These are phyloP conservation scores for Arthroderma sp. DNA, from an alignment of 2,329 filamentous ascomycete genomes.

Conservation along the genomic window DNA sequence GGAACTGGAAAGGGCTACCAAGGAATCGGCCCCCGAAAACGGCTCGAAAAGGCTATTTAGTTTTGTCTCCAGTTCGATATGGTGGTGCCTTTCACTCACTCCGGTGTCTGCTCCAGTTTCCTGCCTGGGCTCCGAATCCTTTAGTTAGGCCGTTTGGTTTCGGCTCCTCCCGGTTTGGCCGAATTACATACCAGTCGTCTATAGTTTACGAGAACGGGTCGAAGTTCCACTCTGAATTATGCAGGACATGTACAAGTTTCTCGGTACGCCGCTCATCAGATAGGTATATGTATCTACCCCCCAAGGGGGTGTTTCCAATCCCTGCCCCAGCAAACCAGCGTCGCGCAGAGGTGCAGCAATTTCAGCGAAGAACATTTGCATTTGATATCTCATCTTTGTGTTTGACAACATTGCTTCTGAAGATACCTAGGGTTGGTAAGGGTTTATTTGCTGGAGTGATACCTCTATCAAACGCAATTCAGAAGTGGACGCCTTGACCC, in stretches of 20 bases:
- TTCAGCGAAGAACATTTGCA: not conserved
- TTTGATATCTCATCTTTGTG: not conserved
- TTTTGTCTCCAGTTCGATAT: not conserved
- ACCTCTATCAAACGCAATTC: slow-evolving; percentile 35
- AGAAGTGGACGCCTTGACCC: slow-evolving; percentile 26
- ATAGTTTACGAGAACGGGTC: slow-evolving; percentile 34
- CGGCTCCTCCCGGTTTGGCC: slow-evolving; percentile 1
- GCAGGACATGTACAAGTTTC: slow-evolving; percentile 33
- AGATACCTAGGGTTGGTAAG: slow-evolving; percentile 36
- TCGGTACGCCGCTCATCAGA: slow-evolving; percentile 34
- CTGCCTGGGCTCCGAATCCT: slow-evolving; percentile 2
- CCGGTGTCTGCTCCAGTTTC: slow-evolving; percentile 33
- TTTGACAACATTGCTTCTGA: slow-evolving; percentile 20
- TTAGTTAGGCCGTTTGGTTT: slow-evolving; percentile 1
- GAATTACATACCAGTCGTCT: slow-evolving; percentile 14
- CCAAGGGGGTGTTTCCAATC: slow-evolving; percentile 4
- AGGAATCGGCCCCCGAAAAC: not conserved
- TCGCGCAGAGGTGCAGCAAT: not conserved
- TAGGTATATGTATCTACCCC: slow-evolving; percentile 35
- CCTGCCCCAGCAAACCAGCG: not conserved
- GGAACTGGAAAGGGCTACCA: not conserved
- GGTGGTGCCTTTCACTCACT: slow-evolving; percentile 24
- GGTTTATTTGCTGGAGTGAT: slow-evolving; percentile 32
- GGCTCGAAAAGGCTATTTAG: not conserved
- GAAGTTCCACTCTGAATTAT: slow-evolving; percentile 34